Evolutionary conservation across 176 grass and related monocot genomes (phyloP).

Genomic region (Thalia dealbata): DNA sequence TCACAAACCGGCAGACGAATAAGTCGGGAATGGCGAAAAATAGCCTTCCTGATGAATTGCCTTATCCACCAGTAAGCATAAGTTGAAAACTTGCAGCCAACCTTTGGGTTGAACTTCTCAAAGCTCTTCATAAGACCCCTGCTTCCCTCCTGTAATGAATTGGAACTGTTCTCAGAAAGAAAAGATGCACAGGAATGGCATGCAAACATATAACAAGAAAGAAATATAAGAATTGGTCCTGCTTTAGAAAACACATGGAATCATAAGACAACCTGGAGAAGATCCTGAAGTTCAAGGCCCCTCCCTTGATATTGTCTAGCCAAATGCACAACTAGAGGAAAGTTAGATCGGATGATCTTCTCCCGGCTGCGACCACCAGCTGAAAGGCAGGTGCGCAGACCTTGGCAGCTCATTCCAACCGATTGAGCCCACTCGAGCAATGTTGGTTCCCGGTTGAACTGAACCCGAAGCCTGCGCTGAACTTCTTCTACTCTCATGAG

Average conservation of each 20-base stretch:
- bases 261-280: constrained; percentile 39
- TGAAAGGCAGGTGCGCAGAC: constrained; percentile 30
- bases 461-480: constrained; percentile 31
- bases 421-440: constrained; percentile 51
- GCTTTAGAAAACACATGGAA: neutral
- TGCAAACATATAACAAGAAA: neutral
- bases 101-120: constrained; percentile 75
- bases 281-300: constrained; percentile 47
- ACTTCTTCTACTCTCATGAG: constrained; percentile 55
- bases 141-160: constrained; percentile 52
- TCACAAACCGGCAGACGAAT: constrained; percentile 59
- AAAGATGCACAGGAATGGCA: neutral
- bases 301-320: constrained; percentile 60
- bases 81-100: constrained; percentile 64
- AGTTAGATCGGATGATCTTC: constrained; percentile 64
- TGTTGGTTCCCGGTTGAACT: constrained; percentile 46
- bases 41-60: constrained; percentile 72
- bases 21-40: constrained; percentile 59
- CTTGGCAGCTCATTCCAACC: constrained; percentile 55
- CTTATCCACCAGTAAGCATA: constrained; percentile 94
- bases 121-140: constrained; percentile 75
- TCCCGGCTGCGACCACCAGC: constrained; percentile 45
- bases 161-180: neutral
- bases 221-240: neutral
- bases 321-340: constrained; percentile 62